A percentile compares a stretch with the other conserved stretches of the same genome.
phyloP scores from a whole-genome alignment of 768 basidiomycete genomes.

The Trametes gibbosa region DNA sequence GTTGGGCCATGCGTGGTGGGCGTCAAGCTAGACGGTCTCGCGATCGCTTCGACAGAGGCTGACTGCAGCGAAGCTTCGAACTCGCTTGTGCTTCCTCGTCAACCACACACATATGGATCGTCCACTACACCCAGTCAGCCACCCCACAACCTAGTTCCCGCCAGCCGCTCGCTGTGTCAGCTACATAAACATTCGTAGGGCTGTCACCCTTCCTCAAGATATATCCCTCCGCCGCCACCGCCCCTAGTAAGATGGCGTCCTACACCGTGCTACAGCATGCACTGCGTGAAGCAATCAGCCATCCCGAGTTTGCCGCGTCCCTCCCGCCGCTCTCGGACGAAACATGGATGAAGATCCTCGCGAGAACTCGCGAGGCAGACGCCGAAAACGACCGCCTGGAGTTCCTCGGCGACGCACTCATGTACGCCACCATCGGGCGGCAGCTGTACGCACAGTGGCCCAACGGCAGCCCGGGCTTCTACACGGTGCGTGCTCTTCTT shows the following conservation, averaged over 20 bases:
- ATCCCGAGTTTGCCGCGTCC: slow-evolving; percentile 26
- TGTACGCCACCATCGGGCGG: slow-evolving; percentile 41
- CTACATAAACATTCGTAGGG: neutral
- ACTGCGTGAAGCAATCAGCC: slow-evolving; percentile 20
- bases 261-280: slow-evolving; percentile 21
- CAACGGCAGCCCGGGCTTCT: slow-evolving; percentile 25
- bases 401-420: slow-evolving; percentile 47
- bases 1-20: neutral
- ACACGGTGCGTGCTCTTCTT: slow-evolving; percentile 24
- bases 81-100: neutral
- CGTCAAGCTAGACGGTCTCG: neutral
- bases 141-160: neutral
- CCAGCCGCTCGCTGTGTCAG: neutral
- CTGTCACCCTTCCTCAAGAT: neutral
- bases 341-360: slow-evolving; percentile 30
- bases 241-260: neutral
- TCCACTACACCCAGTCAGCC: neutral
- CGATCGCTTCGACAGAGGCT: neutral
- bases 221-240: neutral
- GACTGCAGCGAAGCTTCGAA: no score
- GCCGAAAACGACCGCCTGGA: slow-evolving; percentile 40
- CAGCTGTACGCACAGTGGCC: slow-evolving; percentile 35
- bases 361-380: neutral
- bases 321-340: slow-evolving; percentile 33
- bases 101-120: neutral